Base-by-base conservation (phyloP, 768 basidiomycete species). In the Phanerochaete sordida region DNA sequence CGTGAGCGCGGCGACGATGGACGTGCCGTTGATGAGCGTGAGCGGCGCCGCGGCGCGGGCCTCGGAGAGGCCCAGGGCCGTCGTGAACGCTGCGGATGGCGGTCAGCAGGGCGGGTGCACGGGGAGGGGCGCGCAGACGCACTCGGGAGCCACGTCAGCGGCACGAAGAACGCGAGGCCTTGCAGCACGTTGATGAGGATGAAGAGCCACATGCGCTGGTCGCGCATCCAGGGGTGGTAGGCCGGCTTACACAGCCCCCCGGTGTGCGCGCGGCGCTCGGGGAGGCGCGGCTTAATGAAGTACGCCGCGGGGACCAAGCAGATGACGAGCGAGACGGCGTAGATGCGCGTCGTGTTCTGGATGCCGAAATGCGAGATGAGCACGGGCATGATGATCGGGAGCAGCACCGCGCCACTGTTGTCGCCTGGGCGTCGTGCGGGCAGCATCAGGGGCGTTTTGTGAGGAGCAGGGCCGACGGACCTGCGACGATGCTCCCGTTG, bases 401-500 rank as follows among this genome's bases (percentile, higher is more conserved):
- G 55, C 28, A 69, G 43, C 7, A 72, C 55, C 9, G 72, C 74
- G 35, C 68, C 73, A 7, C 61, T 53, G 15, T 64, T 61, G 9
- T 73, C 70, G 19, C 8, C 39, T 43, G 19, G 5, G 39, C 19
- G n/a, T n/a, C n/a, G n/a, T 4, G 19, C 19, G 8, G 4, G 8
- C 19, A n/a, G n/a, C n/a, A n/a, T n/a, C n/a, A n/a, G 39, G 5
- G 8, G 4, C n/a, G n/a, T 9, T 12, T 4, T 19, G 4, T 11
- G 5, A 9, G 11, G 19, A 6, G 19, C 39, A 12, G 8, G 8
- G 39, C 4, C 4, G 19, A 43, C 8, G 39, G 39, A 16, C 70
- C 72, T 31, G 69, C 72, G 44, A 69, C 72, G 26, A 72, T 64
- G 43, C 71, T 67, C 7, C 74, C 72, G 35, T 69, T 71, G 6